A percentile compares a stretch with the other conserved stretches of the same genome.
Conservation (phyloP, 2,329 filamentous ascomycete species). For the Fusarium tuaranense region DNA sequence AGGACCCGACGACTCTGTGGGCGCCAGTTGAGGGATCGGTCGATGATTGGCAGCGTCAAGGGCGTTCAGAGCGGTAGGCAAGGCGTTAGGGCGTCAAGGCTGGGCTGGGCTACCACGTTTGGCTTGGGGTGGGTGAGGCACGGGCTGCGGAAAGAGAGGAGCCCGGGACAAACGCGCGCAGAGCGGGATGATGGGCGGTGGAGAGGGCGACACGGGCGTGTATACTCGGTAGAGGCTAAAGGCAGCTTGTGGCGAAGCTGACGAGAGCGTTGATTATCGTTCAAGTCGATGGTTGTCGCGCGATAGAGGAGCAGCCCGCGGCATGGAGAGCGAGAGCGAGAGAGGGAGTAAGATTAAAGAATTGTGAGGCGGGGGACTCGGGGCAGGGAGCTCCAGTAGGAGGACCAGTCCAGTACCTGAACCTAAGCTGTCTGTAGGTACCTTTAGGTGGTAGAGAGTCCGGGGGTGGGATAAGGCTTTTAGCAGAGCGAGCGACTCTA, state of each 20-base stretch:
- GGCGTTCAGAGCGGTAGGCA: constrained; percentile 39
- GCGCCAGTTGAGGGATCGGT: constrained; percentile 40
- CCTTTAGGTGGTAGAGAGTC: constrained; percentile 6
- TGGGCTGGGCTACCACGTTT: constrained; percentile 6
- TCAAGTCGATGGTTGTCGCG: constrained; percentile 31
- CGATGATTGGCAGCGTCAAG: constrained; percentile 46
- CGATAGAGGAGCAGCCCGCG: constrained; percentile 28
- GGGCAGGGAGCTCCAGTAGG: constrained; percentile 27
- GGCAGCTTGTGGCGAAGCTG: constrained; percentile 10
- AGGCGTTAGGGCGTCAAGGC: constrained; percentile 39
- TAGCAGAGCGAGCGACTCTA: constrained; percentile 2
- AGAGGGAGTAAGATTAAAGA: constrained; percentile 40
- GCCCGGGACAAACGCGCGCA: constrained; percentile 12
- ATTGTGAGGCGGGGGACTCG: constrained; percentile 32
- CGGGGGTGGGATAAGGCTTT: constrained; percentile 5
- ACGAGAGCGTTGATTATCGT: constrained; percentile 19
- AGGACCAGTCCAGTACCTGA: constrained; percentile 10
- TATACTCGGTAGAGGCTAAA: neutral
- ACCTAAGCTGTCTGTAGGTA: neutral
- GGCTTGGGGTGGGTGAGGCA: constrained; percentile 30
- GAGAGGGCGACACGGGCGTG: neutral
- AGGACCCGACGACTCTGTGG: constrained; percentile 32
- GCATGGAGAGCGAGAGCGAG: constrained; percentile 30
- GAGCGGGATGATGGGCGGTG: neutral
- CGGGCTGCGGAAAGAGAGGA: constrained; percentile 27